Evolutionary conservation across 2,329 filamentous ascomycete genomes (phyloP), one percentile per base, ranked within the genome.

Genomic region (Zelopaecilomyces penicillatus): DNA sequence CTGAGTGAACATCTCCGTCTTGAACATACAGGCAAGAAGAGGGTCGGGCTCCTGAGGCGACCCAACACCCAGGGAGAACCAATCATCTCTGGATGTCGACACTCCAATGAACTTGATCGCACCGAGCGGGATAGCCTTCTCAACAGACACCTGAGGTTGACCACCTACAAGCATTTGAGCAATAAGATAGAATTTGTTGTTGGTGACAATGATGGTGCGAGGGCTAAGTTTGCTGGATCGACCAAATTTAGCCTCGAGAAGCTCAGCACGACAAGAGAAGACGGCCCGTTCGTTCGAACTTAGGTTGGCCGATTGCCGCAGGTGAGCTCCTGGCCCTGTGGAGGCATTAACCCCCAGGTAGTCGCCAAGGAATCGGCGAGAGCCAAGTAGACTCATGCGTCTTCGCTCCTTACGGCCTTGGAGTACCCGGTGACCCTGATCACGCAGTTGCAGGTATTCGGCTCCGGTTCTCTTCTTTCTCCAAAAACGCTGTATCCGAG

Each of bases 1-100:
- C 51, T 96, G 90, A 1, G 91, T 94, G 60, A 97, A 95, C 65
- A 98, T 83, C 60, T 98, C 93, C 0, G 93, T 98, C 72, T 98
- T 98, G 65, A 98, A 82, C 19, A 96, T 71, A 60, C 93, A 98
- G 67, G 83, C 95, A 57, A 98, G 66, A 26, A 98, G 74, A n/a
- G 93, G 89, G 64, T 98, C 93, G 0, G 93, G 76, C 62, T 97
- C 91, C 60, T 95, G 88, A 6, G 83, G 83, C 30, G 90, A 90
- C n/a, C 87, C 88, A 37, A 94, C 76, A 3, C 90, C 87, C 32
- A 98, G 73, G 1, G 91, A 88, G 65, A 98, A 96, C 93, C 93
- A 98, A 65, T 98, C 93, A 56, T 98, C 93, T 52, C 87, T 87
- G 49, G 86, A 69, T 11, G 78, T 87, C 3, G 91, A 96, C 5